phyloP scores from a whole-genome alignment of 352 stramenopile genomes.

The Elongisporangium prolatum region DNA sequence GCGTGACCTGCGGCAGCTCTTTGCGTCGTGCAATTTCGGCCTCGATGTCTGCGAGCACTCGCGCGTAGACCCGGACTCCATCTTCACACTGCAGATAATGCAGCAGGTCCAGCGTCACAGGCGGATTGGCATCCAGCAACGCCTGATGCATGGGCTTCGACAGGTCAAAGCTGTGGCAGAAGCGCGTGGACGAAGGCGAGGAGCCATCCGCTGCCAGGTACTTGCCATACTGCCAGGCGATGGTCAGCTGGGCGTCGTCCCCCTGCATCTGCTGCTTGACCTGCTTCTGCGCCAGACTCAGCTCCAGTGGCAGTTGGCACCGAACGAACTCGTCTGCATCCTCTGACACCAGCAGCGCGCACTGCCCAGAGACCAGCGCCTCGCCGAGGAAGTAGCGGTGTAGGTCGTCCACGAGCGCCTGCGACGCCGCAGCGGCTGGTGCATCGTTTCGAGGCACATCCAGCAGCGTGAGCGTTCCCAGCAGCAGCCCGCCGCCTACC shows the following conservation, averaged over 20 bases:
- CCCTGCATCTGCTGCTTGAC: conserved; percentile 46
- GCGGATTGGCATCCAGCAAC: conserved; percentile 36
- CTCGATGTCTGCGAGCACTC: conserved; percentile 20
- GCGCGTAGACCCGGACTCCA: conserved; percentile 19
- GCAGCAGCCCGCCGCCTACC: conserved; percentile 47
- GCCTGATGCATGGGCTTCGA: conserved; percentile 51
- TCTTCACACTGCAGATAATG: neutral
- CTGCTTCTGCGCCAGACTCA: conserved; percentile 63
- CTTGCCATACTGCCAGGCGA: conserved; percentile 79
- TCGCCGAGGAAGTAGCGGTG: conserved; percentile 65
- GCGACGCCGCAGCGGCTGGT: conserved; percentile 10
- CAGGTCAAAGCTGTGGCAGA: conserved; percentile 76
- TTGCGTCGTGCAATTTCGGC: conserved; percentile 12
- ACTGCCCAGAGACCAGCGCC: conserved; percentile 40
- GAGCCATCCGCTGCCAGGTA: conserved; percentile 22
- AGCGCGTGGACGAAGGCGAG: conserved; percentile 16
- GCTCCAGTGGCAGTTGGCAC: conserved; percentile 45
- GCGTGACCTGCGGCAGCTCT: conserved; percentile 22
- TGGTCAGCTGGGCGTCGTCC: conserved; percentile 29
- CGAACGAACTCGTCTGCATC: conserved; percentile 32
- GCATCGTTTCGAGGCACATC: conserved; percentile 26
- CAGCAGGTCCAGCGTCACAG: conserved; percentile 22
- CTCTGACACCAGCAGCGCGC: conserved; percentile 26
- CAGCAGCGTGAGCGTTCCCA: conserved; percentile 45
- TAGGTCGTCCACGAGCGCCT: conserved; percentile 38